phyloP scores from a whole-genome alignment of 768 basidiomycete species.

The Rhodotorula graminis region DNA sequence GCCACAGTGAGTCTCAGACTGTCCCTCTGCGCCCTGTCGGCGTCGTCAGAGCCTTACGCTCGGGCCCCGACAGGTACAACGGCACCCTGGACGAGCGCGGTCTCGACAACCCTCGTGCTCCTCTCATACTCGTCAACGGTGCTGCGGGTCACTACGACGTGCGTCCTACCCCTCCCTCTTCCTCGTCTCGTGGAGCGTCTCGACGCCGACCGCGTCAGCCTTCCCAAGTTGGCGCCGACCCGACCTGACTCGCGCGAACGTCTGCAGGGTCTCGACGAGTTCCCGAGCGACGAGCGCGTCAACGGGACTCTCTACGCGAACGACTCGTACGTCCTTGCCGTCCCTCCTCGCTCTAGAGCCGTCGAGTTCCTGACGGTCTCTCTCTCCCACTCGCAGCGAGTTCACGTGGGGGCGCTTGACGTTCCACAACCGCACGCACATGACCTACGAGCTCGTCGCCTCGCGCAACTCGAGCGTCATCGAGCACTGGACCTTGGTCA shows the following conservation, averaged over 20 bases:
- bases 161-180: not conserved
- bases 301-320: not conserved
- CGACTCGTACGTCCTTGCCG: constrained; percentile 10
- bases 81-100: constrained; percentile 29
- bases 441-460: constrained; percentile 20
- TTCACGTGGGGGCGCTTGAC: constrained; percentile 23
- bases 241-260: not conserved
- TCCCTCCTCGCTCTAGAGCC: not conserved
- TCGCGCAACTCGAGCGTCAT: constrained; percentile 23
- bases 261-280: constrained; percentile 22
- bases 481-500: constrained; percentile 27
- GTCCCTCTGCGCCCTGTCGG: too few relatives aligned
- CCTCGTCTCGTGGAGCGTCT: too few relatives aligned
- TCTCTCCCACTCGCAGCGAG: not conserved
- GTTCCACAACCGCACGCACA: constrained; percentile 26
- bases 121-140: constrained; percentile 2
- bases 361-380: not conserved
- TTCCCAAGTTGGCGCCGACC: too few relatives aligned
- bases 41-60: too few relatives aligned
- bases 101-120: constrained; percentile 23
- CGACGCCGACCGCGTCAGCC: not conserved
- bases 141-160: constrained; percentile 25
- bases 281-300: not conserved
- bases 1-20: constrained; percentile 6
- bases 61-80: constrained; percentile 1